phyloP scores from a whole-genome alignment of 2,329 filamentous ascomycete species.

The Alternaria infectoria region DNA sequence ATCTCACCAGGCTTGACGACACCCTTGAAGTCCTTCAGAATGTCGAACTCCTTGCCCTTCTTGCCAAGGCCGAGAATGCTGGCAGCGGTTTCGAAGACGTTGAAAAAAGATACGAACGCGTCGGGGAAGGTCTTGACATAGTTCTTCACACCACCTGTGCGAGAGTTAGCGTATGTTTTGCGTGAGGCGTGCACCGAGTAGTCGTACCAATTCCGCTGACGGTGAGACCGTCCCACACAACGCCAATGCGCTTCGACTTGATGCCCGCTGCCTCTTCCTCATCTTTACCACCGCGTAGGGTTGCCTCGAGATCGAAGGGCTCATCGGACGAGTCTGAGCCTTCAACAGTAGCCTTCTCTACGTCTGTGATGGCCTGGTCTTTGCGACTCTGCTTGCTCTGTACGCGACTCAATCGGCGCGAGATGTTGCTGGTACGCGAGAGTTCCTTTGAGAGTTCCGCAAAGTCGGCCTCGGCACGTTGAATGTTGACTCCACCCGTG shows the following conservation, averaged over 20 bases:
- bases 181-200: background rate
- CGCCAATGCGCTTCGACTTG: conserved; percentile 73
- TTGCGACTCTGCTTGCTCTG: conserved; percentile 55
- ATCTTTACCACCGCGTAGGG: conserved; percentile 72
- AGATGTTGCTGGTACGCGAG: conserved; percentile 48
- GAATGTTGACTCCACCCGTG: conserved; percentile 61
- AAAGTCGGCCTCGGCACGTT: conserved; percentile 73
- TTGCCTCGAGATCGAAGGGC: conserved; percentile 77
- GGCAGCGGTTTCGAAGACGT: conserved; percentile 70
- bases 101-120: conserved; percentile 77
- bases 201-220: conserved; percentile 71
- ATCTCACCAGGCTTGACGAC: conserved; percentile 76
- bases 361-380: conserved; percentile 51
- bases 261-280: conserved; percentile 80
- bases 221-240: conserved; percentile 78
- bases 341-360: conserved; percentile 61
- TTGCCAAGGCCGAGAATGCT: conserved; percentile 68
- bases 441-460: conserved; percentile 64
- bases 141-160: conserved; percentile 67
- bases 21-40: conserved; percentile 73
- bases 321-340: conserved; percentile 45
- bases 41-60: conserved; percentile 73
- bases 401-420: conserved; percentile 50
- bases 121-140: conserved; percentile 77
- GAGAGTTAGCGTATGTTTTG: conserved; percentile 2